These are phyloP conservation scores for Lablab purpureus DNA, from an alignment of 306 rosid genomes.

Conservation along the genomic window DNA sequence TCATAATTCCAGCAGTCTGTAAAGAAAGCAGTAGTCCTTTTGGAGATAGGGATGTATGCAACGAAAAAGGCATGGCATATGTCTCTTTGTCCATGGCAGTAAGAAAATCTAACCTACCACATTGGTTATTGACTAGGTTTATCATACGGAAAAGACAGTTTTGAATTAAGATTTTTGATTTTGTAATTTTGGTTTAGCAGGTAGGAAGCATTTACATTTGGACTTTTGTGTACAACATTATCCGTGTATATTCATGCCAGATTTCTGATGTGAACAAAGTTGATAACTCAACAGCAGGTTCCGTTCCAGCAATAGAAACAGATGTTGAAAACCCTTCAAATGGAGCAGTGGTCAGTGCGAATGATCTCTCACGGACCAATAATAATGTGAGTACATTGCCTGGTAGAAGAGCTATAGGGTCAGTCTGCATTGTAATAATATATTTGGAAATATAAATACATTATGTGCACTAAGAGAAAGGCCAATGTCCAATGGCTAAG, in stretches of 20 bases:
- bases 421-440: neutral
- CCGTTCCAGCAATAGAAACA: conserved; percentile 31
- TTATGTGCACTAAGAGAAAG: too few relatives aligned
- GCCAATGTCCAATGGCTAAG: too few relatives aligned
- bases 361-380: conserved; percentile 22
- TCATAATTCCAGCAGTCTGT: conserved; percentile 47
- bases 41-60: conserved; percentile 43
- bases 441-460: neutral
- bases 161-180: neutral
- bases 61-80: conserved; percentile 41
- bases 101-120: conserved; percentile 6
- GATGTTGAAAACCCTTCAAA: conserved; percentile 17
- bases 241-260: conserved; percentile 46
- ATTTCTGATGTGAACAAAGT: conserved; percentile 6
- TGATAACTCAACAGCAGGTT: conserved; percentile 25
- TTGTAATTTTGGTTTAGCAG: conserved; percentile 39
- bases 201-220: conserved; percentile 43
- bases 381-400: neutral
- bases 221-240: conserved; percentile 48
- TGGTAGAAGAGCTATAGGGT: neutral
- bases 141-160: neutral
- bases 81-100: conserved; percentile 53
- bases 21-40: conserved; percentile 44
- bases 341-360: neutral
- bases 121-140: neutral